Percentiles rank a stretch among this genome's conserved stretches.
Conservation (phyloP, 257 asterid species). For the Fraxinus excelsior region DNA sequence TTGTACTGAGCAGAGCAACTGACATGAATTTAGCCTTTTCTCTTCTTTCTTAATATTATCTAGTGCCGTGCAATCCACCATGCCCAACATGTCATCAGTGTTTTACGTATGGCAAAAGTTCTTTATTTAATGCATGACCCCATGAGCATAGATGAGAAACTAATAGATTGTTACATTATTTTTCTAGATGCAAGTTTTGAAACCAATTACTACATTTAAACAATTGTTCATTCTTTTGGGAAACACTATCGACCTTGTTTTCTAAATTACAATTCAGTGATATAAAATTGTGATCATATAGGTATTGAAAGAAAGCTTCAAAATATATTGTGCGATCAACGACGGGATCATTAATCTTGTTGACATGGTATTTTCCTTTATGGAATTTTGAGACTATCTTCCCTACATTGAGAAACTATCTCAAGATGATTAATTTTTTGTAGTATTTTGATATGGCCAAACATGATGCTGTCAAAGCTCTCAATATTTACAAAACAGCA, state of each 20-base stretch:
- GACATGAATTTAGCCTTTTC: background rate
- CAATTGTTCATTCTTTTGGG: background rate
- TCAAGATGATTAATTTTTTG: conserved; percentile 2
- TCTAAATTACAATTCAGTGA: background rate
- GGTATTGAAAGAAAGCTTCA: conserved; percentile 94
- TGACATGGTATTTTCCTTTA: conserved; percentile 55
- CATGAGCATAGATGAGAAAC: conserved; percentile 1
- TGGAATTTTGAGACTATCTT: background rate
- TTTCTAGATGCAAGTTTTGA: background rate
- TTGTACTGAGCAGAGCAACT: background rate
- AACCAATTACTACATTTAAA: background rate
- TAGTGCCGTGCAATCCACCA: too few relatives aligned
- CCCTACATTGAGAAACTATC: background rate
- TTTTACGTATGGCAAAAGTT: background rate
- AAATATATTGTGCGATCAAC: conserved; percentile 79
- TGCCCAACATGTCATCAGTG: background rate
- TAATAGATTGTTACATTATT: background rate
- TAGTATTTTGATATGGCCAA: conserved; percentile 92
- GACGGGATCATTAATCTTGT: conserved; percentile 90
- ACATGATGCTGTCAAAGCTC: conserved; percentile 74
- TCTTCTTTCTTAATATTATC: background rate
- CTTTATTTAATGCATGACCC: background rate
- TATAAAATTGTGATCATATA: conserved; percentile 18
- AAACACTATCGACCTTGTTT: background rate
- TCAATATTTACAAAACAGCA: conserved; percentile 69